Base-by-base conservation (phyloP, 169 alveolate genomes). In the Plasmodium vivax region DNA sequence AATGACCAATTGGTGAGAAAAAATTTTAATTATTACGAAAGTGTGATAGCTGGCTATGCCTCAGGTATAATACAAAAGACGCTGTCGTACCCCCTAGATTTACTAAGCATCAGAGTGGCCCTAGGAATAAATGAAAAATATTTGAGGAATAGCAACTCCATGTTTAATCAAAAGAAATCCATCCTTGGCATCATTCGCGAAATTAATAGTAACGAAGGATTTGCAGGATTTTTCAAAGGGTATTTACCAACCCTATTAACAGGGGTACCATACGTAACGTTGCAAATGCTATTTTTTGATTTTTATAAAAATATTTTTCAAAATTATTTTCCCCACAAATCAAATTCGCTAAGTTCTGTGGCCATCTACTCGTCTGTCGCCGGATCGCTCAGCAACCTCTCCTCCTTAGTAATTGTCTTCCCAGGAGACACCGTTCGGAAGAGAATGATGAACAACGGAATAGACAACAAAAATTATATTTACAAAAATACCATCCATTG, bases 401-500 rank as follows among this genome's bases (percentile, higher is more conserved):
- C 96, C 19, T 95, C 97, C 1, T 91, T 92, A 83, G 58, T 94
- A n/a, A 82, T 95, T 41, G 96, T 96, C 41, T 94, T 88, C 54
- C 95, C 98, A 81, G 98, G 98, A 34, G 98, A 97, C 83, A 97
- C 98, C 4, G 97, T 97, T 38, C 92, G 98, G 75, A 97, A 97
- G 92, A 93, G 98, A 68, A 96, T 97, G 96, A 97, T 97, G 98
- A 96, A 95, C 90, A 97, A 97, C 92, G 98, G 98, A 34, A 96
- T 97, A 32, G 97, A 97, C 79, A 97, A 97, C 58, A 96, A 96
- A 47, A 93, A 95, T 41, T 93, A 84, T 83, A 84, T 97, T 19
- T 97, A 97, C 95, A 96, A 95, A 87, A 92, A 85, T 58, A 88
- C 98, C 34, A 58, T 95, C 1, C 95, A 95, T 62, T 96, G 98